Evolutionary conservation across 768 basidiomycete genomes (phyloP), one percentile per base, ranked within the genome.

Genomic region (Xanthoconium stramineum): DNA sequence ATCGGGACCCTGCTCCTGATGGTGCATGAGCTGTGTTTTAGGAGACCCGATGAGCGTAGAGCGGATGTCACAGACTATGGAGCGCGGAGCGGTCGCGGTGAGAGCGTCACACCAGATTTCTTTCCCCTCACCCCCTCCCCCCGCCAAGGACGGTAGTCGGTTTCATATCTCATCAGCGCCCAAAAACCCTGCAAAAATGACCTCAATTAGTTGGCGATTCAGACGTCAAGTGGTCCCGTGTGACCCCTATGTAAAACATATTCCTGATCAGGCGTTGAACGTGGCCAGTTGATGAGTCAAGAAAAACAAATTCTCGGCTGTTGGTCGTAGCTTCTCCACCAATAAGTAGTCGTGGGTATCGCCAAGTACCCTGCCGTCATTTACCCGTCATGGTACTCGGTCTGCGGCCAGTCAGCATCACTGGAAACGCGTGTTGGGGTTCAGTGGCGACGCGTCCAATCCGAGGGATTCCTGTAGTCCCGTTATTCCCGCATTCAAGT

Each of bases 11-110:
- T 59, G 69, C 47, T 52, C 54, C 49, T 49, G 40, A 58, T 55
- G 56, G 46, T 56, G 33, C 45, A 43, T 13, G 45, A 6, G 20
- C 32, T 49, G 49, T 53, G 51, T 53, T 58, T 55, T 57, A 37
- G 58, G 24, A 52, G 36, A 47, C 63, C 53, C 56, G 52, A 56
- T 52, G 37, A 50, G 48, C 47, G n/a, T 47, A 20, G 56, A 20
- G 50, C 55, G 56, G 50, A 42, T 45, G 35, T n/a, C 54, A 56
- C 63, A 55, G 33, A 33, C 40, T 35, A n/a, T 53, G 44, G 49
- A 47, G 59, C 66, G 66, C 68, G 68, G 68, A 66, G 58, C 55
- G 17, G 44, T 51, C 68, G 69, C 68, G 67, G 63, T 35, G 3
- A 24, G 36, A 13, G 17, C 13, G 49, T 32, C 8, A n/a, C 42